Conservation (phyloP, 176 grass and related monocot genomes). For the Oryza rufipogon region DNA sequence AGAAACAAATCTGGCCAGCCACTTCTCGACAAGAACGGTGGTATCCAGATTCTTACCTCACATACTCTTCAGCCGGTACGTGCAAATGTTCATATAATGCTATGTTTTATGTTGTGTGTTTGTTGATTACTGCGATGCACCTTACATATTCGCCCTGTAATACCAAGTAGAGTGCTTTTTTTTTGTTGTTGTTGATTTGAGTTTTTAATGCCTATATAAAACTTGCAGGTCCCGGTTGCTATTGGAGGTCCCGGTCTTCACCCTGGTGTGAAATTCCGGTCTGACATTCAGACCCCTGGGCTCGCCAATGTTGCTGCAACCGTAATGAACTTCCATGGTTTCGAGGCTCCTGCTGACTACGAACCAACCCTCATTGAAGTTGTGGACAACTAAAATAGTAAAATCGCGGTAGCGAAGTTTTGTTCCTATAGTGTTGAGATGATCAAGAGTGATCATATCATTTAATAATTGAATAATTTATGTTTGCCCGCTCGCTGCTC, state of each 20-base stretch:
- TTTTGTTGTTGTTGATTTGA: slow-evolving; percentile 6
- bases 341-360: slow-evolving; percentile 78
- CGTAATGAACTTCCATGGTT: slow-evolving; percentile 96
- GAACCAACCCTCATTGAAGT: slow-evolving; percentile 88
- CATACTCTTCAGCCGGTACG: slow-evolving; percentile 96
- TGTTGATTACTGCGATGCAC: neutral
- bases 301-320: slow-evolving; percentile 92
- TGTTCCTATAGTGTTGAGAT: slow-evolving; percentile 51
- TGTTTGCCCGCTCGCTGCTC: slow-evolving; percentile 33
- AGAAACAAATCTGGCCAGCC: slow-evolving; percentile 90
- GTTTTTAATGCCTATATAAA: slow-evolving; percentile 26
- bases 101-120: neutral
- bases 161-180: neutral
- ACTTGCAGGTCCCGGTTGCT: slow-evolving; percentile 85
- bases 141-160: neutral
- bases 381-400: slow-evolving; percentile 51
- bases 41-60: slow-evolving; percentile 94
- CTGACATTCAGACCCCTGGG: slow-evolving; percentile 62
- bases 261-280: slow-evolving; percentile 72
- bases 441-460: neutral
- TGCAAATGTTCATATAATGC: neutral
- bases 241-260: slow-evolving; percentile 89
- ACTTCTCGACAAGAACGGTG: slow-evolving; percentile 59
- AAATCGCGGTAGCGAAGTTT: slow-evolving; percentile 45
- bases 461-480: slow-evolving; percentile 40